Evolutionary conservation across 306 rosid species (phyloP).

Genomic region (Quercus suber): DNA sequence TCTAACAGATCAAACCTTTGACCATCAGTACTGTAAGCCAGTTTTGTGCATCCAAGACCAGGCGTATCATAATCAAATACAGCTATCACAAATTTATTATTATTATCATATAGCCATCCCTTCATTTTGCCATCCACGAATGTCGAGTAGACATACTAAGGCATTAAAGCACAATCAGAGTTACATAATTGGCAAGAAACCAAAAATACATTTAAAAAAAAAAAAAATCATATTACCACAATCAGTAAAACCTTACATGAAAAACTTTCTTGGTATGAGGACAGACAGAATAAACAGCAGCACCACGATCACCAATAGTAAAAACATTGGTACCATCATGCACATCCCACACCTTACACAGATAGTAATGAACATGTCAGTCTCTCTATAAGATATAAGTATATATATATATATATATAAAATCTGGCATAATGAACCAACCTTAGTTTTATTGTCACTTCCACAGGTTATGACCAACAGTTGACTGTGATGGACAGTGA

Average conservation of each 20-base stretch:
- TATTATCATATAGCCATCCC: conserved; percentile 29
- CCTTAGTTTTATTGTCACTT: conserved; percentile 27
- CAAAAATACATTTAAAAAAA: neutral
- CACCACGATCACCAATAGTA: conserved; percentile 31
- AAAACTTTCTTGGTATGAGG: conserved; percentile 14
- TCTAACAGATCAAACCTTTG: conserved; percentile 25
- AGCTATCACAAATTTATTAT: neutral
- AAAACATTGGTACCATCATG: conserved; percentile 1
- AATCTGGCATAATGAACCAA: neutral
- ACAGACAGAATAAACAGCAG: conserved; percentile 47
- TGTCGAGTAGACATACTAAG: conserved; percentile 32
- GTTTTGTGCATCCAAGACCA: conserved; percentile 25
- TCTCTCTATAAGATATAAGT: neutral
- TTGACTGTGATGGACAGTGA: neutral
- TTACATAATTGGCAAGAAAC: neutral
- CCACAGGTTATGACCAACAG: conserved; percentile 27
- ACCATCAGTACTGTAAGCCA: conserved; percentile 37
- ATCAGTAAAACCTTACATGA: conserved; percentile 26
- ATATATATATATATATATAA: neutral
- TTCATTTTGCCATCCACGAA: conserved; percentile 36
- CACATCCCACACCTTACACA: conserved; percentile 42
- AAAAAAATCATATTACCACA: neutral
- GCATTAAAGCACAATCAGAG: conserved; percentile 1
- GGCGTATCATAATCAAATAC: conserved; percentile 26
- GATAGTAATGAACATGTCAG: conserved; percentile 15